These are phyloP conservation scores for Aspergillus ruber DNA, from an alignment of 2,329 filamentous ascomycete species.

Conservation along the genomic window DNA sequence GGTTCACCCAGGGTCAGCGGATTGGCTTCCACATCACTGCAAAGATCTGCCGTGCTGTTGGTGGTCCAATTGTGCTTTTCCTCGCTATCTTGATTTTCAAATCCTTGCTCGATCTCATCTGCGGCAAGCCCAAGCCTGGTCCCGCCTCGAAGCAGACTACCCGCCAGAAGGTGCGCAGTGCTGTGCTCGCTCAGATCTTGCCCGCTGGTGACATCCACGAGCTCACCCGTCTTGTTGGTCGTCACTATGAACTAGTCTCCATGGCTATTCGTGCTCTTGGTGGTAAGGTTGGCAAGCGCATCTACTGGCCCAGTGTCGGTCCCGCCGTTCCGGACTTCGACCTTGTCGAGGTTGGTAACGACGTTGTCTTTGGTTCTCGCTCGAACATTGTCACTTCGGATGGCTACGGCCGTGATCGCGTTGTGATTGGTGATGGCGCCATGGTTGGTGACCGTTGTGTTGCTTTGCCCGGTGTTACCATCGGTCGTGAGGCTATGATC, in stretches of 20 bases:
- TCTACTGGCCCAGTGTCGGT: slow-evolving; percentile 55
- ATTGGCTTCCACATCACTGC: slow-evolving; percentile 14
- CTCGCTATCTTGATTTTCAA: slow-evolving; percentile 1
- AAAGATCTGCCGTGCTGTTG: slow-evolving; percentile 11
- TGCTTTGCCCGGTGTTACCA: slow-evolving; percentile 45
- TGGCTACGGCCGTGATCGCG: slow-evolving; percentile 42
- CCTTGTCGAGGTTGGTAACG: slow-evolving; percentile 50
- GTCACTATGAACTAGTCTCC: slow-evolving; percentile 52
- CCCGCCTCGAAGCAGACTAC: slow-evolving; percentile 11
- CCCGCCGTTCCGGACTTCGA: slow-evolving; percentile 51
- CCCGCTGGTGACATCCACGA: slow-evolving; percentile 42
- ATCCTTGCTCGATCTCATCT: slow-evolving; percentile 9
- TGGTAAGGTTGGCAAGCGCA: slow-evolving; percentile 45
- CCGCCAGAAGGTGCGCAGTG: slow-evolving; percentile 11
- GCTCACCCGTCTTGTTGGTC: slow-evolving; percentile 47
- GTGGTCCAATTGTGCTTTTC: slow-evolving; percentile 1
- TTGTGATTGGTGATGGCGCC: slow-evolving; percentile 44
- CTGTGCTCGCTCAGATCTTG: slow-evolving; percentile 27
- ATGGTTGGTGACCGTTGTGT: slow-evolving; percentile 55
- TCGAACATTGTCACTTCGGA: slow-evolving; percentile 51
- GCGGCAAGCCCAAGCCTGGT: slow-evolving; percentile 13
- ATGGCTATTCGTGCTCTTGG: slow-evolving; percentile 46
- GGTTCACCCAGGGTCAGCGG: slow-evolving; percentile 11
- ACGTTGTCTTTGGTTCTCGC: slow-evolving; percentile 55
- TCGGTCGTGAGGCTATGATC: slow-evolving; percentile 47